Conservation (phyloP, 1,284 basidiomycete species). For the Volvariella volvacea region DNA sequence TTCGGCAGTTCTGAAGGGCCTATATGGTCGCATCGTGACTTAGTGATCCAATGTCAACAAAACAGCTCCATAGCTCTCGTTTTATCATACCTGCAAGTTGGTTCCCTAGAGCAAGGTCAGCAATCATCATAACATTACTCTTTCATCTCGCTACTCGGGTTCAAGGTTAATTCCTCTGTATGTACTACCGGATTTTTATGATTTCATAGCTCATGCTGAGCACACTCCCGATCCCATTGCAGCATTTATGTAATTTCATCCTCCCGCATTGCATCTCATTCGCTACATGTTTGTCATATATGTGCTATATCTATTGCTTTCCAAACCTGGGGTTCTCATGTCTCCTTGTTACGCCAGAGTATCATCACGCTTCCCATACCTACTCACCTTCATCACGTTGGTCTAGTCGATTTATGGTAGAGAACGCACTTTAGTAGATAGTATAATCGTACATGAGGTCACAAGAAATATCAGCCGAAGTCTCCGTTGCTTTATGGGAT, state of each 20-base stretch:
- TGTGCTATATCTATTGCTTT: slow-evolving; percentile 2
- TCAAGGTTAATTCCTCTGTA: background rate
- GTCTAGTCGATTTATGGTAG: too few species aligned
- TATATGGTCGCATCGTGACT: slow-evolving; percentile 60
- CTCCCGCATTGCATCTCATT: background rate
- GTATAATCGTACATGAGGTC: too few species aligned
- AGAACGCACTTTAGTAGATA: too few species aligned
- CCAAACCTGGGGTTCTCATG: background rate
- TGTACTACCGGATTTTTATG: slow-evolving; percentile 3
- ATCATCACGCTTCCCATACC: too few species aligned
- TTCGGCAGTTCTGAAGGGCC: slow-evolving; percentile 33
- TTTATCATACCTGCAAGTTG: slow-evolving; percentile 45
- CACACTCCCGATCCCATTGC: background rate
- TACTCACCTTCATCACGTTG: too few species aligned
- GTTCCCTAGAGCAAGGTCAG: slow-evolving; percentile 26
- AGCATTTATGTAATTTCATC: background rate
- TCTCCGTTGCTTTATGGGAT: too few species aligned
- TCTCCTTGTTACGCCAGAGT: background rate
- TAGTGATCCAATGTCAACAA: slow-evolving; percentile 64
- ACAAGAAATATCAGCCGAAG: too few species aligned
- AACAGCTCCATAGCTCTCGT: slow-evolving; percentile 63
- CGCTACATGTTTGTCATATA: slow-evolving; percentile 1
- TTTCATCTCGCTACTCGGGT: slow-evolving; percentile 1
- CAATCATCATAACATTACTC: slow-evolving; percentile 7
- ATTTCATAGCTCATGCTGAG: background rate